Conservation (phyloP, 805 yeast genomes). For the Metschnikowia amazonensis region DNA sequence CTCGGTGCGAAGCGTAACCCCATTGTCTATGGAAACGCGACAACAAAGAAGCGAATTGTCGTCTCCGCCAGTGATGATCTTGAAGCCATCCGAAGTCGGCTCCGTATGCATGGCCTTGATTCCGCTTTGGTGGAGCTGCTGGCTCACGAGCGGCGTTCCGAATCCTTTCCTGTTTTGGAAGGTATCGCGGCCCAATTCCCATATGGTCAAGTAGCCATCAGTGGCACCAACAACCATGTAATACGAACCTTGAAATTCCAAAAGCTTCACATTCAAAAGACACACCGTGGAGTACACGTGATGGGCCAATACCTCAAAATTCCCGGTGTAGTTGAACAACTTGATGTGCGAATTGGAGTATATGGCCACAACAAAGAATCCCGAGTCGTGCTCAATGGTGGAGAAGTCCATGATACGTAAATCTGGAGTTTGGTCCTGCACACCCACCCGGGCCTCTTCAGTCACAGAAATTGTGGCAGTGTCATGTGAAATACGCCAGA, state of each 20-base stretch:
- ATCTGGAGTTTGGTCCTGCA: conserved; percentile 64
- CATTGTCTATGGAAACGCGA: conserved; percentile 9
- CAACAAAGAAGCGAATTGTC: conserved; percentile 63
- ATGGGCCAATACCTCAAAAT: conserved; percentile 42
- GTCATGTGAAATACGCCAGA: conserved; percentile 61
- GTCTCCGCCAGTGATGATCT: conserved; percentile 82
- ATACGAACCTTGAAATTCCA: conserved; percentile 24
- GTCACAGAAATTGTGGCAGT: conserved; percentile 43
- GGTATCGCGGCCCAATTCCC: conserved; percentile 25
- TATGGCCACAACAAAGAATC: conserved; percentile 60
- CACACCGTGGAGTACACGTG: conserved; percentile 73
- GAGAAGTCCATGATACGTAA: conserved; percentile 85
- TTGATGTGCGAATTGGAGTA: conserved; percentile 82
- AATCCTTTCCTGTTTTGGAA: conserved; percentile 8
- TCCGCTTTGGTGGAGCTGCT: conserved; percentile 79
- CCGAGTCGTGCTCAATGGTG: conserved; percentile 36
- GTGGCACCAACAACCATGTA: conserved; percentile 61
- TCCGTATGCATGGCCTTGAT: conserved; percentile 55
- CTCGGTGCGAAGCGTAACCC: conserved; percentile 20
- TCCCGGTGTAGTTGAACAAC: conserved; percentile 52
- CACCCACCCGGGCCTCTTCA: conserved; percentile 51
- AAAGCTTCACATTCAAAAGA: conserved; percentile 56
- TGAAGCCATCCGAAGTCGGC: conserved; percentile 13
- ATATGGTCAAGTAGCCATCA: conserved; percentile 72
- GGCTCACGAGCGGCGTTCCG: conserved; percentile 33